phyloP scores from a whole-genome alignment of 306 rosid genomes.

The Mimosa bimucronata region DNA sequence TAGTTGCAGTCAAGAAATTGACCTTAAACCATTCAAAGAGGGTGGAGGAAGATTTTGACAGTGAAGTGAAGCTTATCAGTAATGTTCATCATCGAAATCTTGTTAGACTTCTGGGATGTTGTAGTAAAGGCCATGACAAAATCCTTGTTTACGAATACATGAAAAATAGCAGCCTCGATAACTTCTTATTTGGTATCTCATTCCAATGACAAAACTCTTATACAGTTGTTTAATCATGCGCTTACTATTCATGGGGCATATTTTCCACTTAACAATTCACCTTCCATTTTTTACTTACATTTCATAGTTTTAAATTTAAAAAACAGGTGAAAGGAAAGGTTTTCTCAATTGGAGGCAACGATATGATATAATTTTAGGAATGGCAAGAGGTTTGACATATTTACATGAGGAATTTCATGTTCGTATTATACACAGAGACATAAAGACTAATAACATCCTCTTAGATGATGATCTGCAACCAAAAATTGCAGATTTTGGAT shows the following conservation, averaged over 20 bases:
- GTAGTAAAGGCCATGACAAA: constrained; percentile 61
- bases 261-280: background rate
- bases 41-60: constrained; percentile 58
- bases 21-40: constrained; percentile 46
- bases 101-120: constrained; percentile 74
- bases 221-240: background rate
- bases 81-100: constrained; percentile 80
- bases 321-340: constrained; percentile 42
- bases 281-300: background rate
- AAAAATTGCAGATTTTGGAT: constrained; percentile 54
- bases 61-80: constrained; percentile 76
- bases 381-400: constrained; percentile 48
- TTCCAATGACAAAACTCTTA: background rate
- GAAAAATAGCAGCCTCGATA: constrained; percentile 51
- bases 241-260: background rate
- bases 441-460: constrained; percentile 52
- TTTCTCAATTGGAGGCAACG: constrained; percentile 50
- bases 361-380: constrained; percentile 41
- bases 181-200: constrained; percentile 48
- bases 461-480: constrained; percentile 47
- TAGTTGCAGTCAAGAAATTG: constrained; percentile 59
- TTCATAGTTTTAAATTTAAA: background rate
- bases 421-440: constrained; percentile 56
- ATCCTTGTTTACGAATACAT: constrained; percentile 76
- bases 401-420: constrained; percentile 54